phyloP scores from a whole-genome alignment of 2,329 filamentous ascomycete genomes.

The Venturia nashicola region DNA sequence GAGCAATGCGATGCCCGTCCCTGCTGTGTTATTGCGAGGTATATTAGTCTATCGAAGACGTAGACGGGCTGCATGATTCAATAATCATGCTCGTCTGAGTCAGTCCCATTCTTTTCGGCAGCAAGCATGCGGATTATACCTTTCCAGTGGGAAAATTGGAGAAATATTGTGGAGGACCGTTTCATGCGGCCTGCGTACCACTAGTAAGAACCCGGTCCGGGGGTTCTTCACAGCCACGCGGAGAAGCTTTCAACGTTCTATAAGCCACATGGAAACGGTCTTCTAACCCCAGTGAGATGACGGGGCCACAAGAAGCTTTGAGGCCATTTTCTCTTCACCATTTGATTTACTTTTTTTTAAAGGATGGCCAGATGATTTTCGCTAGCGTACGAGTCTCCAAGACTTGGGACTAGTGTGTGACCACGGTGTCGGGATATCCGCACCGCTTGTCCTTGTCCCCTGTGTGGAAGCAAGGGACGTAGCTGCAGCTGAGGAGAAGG shows the following conservation, averaged over 20 bases:
- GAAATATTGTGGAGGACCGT: not conserved
- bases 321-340: not conserved
- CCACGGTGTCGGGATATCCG: not conserved
- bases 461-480: not conserved
- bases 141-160: not conserved
- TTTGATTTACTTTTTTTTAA: not conserved
- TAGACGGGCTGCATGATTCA: not conserved
- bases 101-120: not conserved
- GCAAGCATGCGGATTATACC: not conserved
- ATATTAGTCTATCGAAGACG: not conserved
- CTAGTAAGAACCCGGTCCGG: not conserved
- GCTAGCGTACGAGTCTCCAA: not conserved
- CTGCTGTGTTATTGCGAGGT: not conserved
- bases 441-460: not conserved
- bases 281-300: not conserved
- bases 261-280: not conserved
- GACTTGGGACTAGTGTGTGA: not conserved
- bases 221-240: not conserved
- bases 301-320: not conserved
- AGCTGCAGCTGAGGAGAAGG: too few species aligned
- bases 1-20: not conserved
- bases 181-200: not conserved
- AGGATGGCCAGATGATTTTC: not conserved
- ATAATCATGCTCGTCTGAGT: not conserved
- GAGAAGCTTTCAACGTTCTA: not conserved